Base-by-base conservation (phyloP, 768 basidiomycete species). In the Hygrophoropsis aurantiaca region DNA sequence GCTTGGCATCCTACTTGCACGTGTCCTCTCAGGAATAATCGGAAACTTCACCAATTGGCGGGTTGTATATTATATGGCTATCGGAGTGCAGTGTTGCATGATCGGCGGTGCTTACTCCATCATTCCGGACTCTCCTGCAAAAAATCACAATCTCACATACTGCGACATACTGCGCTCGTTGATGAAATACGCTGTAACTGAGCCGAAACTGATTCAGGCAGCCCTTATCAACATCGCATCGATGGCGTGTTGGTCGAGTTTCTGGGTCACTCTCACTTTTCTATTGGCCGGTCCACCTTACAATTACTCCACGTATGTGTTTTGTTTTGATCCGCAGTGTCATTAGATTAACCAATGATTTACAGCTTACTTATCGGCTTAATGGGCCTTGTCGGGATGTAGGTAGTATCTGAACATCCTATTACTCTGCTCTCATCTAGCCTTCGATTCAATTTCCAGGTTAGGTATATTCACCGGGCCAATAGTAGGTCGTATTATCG, bases 311-410 rank as follows among this genome's bases (percentile, higher is more conserved):
- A 66, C 62, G 64, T 64, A 16, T 2, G 61, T 64, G 4, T n/a
- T 16, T 0, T 4, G 13, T n/a, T 37, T 26, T 23, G 21, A 11
- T 43, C 32, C 3, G 5, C 25, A 19, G 23, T 11, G 20, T 23
- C 9, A n/a, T 42, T 18, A 16, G 13, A 30, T 36, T 39, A 35
- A 11, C 26, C 10, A 21, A 39, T 42, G 49, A 56, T 20, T 57
- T 58, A 50, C 44, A 64, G 69, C 5, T 46, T 69, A 24, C 49
- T 65, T 23, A 77, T 77, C 34, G 77, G 77, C 38, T 55, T 79
- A 4, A 74, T 79, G 44, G 77, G 75, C 11, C 64, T 79, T 6
- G 59, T 78, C 16, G 77, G 77, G 11, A 58, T 77, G 19, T 52
- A 30, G 13, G 27, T 13, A 6, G 27, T 6, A 13, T 13, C 13